Percentiles rank a stretch among this genome's conserved stretches.
Evolutionary conservation across 1,284 basidiomycete species (phyloP).

Genomic region (Sporisorium graminicola): DNA sequence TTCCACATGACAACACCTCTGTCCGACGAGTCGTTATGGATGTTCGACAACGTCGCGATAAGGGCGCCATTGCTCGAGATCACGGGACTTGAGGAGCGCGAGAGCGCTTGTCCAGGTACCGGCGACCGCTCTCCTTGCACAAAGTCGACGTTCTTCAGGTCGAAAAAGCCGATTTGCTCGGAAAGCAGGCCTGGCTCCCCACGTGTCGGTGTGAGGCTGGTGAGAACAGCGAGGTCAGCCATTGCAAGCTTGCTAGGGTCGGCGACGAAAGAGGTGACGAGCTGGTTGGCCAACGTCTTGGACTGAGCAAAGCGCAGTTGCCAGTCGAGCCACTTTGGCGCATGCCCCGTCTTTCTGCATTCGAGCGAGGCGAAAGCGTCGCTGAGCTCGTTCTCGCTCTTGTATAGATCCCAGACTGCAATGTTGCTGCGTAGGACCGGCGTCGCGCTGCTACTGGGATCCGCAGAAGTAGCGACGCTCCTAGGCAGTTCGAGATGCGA

Average conservation of each 20-base stretch:
- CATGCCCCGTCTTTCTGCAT: constrained; percentile 42
- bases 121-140: background rate
- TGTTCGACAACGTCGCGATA: constrained; percentile 12
- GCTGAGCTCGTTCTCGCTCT: constrained; percentile 37
- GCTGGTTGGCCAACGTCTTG: constrained; percentile 15
- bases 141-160: constrained; percentile 13
- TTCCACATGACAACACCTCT: constrained; percentile 35
- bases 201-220: constrained; percentile 7
- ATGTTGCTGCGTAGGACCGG: constrained; percentile 28
- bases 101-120: constrained; percentile 26
- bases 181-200: constrained; percentile 14
- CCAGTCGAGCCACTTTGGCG: constrained; percentile 42
- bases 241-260: constrained; percentile 16
- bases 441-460: background rate
- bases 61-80: constrained; percentile 45
- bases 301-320: constrained; percentile 24
- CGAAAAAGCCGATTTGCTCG: constrained; percentile 31
- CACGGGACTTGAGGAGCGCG: constrained; percentile 22
- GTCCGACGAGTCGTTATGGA: background rate
- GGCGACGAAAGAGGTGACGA: constrained; percentile 33
- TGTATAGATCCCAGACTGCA: constrained; percentile 36
- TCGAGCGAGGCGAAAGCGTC: constrained; percentile 49
- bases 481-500: constrained; percentile 9
- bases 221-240: constrained; percentile 20
- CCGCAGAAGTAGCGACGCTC: background rate